These are phyloP conservation scores for Capronia epimyces DNA, from an alignment of 2,329 filamentous ascomycete species.

Conservation along the genomic window DNA sequence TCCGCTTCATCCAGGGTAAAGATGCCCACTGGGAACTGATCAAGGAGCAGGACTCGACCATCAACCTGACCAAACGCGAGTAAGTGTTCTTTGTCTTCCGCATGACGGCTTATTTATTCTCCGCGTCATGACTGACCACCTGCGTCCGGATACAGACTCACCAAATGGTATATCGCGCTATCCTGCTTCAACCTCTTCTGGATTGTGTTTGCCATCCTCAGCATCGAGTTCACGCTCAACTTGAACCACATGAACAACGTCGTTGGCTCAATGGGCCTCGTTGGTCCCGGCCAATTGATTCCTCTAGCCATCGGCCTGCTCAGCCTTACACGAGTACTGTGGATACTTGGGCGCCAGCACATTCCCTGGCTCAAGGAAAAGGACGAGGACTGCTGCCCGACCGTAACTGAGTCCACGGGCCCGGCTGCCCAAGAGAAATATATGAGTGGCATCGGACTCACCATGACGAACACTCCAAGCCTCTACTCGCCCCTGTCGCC, in stretches of 20 bases:
- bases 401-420: no score
- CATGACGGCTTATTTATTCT: background rate
- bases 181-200: constrained; percentile 17
- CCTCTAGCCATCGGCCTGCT: constrained; percentile 11
- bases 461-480: constrained; percentile 1
- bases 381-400: background rate
- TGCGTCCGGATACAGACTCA: background rate
- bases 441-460: background rate
- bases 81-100: background rate
- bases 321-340: constrained; percentile 10
- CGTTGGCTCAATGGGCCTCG: background rate
- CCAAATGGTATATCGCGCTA: constrained; percentile 6
- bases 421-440: no score
- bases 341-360: constrained; percentile 1
- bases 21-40: constrained; percentile 5
- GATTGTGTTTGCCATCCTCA: constrained; percentile 17
- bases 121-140: background rate
- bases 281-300: constrained; percentile 11
- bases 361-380: constrained; percentile 3
- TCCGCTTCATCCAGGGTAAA: background rate
- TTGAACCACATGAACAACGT: constrained; percentile 17
- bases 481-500: background rate
- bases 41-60: constrained; percentile 1
- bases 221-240: constrained; percentile 20
- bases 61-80: constrained; percentile 10